Evolutionary conservation across 73 alveolate genomes (phyloP).

Genomic region (Uronychia setigera): DNA sequence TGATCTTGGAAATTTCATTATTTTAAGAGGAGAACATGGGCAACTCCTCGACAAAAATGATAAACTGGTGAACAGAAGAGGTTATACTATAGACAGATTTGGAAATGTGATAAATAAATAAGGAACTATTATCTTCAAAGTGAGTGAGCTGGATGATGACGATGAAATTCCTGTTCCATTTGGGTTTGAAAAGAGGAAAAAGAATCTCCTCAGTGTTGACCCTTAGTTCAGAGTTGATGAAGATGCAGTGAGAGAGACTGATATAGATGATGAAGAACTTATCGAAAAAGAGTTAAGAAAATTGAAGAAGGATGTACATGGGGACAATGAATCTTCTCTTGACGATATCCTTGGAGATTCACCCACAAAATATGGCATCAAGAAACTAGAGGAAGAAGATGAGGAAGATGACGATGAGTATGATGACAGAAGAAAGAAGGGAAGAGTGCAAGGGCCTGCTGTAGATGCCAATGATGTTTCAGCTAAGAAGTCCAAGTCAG

Average conservation of each 20-base stretch:
- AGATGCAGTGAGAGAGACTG: conserved; percentile 7
- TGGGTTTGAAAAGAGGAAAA: conserved; percentile 67
- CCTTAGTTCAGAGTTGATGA: conserved; percentile 13
- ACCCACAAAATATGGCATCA: neutral
- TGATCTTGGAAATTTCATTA: conserved; percentile 65
- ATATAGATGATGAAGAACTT: conserved; percentile 50
- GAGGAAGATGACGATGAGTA: conserved; percentile 5
- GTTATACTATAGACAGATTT: conserved; percentile 57
- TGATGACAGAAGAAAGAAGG: neutral
- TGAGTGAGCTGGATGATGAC: conserved; percentile 62
- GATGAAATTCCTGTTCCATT: conserved; percentile 77
- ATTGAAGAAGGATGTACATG: neutral
- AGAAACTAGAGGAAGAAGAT: conserved; percentile 27
- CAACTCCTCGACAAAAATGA: conserved; percentile 57
- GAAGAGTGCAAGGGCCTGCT: neutral
- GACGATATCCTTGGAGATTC: conserved; percentile 16
- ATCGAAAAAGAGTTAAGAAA: conserved; percentile 44
- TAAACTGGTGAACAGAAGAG: conserved; percentile 60
- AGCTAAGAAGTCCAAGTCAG: neutral
- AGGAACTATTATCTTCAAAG: conserved; percentile 54
- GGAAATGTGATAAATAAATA: conserved; percentile 53
- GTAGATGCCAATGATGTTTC: no score
- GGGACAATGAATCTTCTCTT: neutral
- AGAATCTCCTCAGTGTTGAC: conserved; percentile 47
- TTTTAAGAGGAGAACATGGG: conserved; percentile 55